Evolutionary conservation across 345 rosid species (phyloP), one percentile per base, ranked within the genome.

Genomic region (Linum usitatissimum): DNA sequence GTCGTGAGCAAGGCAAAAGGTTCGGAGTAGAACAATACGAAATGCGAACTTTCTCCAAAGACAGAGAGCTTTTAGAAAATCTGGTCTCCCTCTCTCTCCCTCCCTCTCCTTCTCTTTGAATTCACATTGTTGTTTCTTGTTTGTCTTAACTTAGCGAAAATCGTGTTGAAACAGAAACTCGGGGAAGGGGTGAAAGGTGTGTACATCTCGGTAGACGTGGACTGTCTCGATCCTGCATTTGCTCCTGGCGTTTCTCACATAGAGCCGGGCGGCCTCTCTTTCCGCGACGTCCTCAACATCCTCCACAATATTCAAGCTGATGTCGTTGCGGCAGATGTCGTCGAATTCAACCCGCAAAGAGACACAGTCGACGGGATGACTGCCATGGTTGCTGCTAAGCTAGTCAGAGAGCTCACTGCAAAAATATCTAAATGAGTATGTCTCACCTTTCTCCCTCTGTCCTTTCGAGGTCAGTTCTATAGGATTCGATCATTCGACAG

Each of bases 291-390:
- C 59, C 90, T 90, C 57, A 84, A 93, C 79, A 93, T 90, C 63
- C 84, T 90, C 56, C 94, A 93, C 76, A 86, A 86, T 73, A 88
- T 90, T 55, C 70, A 87, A 70, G 96, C 80, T 56, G 86, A 90
- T 68, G 85, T 93, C 58, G 95, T 86, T 38, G 97, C 90, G 28
- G 99, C 92, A 5, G 97, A 93, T 70, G 95, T 93, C 59, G 99
- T 93, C 0, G 99, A 90, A 73, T 93, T 90, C 76, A 90, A 93
- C 63, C 99, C 99, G 4, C 99, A 93, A 70, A 89, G 97, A 0
- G 99, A 93, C 79, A 93, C 97, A 51, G 97, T 93, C 0, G 99
- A 87, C 55, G 99, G 97, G 55, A 93, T 93, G 99, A 93, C 97
- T 0, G 99, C 86, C 54, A 90, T 93, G 99, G 97, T 93, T 45